Percentiles rank a stretch among this genome's conserved stretches.
These are phyloP conservation scores for Eucalyptus microcorys DNA, from an alignment of 345 rosid genomes.

Conservation along the genomic window DNA sequence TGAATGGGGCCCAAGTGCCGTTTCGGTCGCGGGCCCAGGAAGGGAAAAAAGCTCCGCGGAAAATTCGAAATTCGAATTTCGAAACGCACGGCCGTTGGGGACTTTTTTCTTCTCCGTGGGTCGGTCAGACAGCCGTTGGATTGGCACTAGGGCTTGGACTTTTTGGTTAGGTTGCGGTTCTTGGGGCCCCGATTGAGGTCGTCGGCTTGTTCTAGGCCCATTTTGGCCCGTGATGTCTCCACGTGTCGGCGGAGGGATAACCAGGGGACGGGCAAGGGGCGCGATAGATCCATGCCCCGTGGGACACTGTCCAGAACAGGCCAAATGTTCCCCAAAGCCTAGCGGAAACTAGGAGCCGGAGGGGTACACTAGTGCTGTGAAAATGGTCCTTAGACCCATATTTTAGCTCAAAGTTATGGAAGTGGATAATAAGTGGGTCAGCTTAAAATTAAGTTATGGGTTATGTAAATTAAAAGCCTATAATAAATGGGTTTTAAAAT, in stretches of 20 bases:
- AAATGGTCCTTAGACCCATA: no score
- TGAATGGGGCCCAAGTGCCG: not conserved
- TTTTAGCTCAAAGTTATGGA: no score
- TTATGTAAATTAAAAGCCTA: no score
- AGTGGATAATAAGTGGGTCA: no score
- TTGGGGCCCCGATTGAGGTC: not conserved
- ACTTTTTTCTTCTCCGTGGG: not conserved
- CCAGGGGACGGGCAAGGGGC: not conserved
- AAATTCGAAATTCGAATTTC: not conserved
- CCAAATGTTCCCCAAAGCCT: not conserved
- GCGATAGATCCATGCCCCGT: fast-evolving
- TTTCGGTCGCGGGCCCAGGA: not conserved
- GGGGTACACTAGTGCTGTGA: no score
- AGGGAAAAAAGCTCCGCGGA: not conserved
- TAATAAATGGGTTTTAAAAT: no score
- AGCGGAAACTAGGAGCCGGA: no score
- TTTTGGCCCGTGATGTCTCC: not conserved
- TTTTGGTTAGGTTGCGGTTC: not conserved
- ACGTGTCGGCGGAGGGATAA: not conserved
- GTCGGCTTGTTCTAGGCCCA: not conserved
- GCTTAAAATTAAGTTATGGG: no score
- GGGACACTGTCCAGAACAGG: fast-evolving
- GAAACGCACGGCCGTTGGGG: not conserved
- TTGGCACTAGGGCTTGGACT: not conserved
- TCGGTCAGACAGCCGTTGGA: not conserved